phyloP scores from a whole-genome alignment of 1,139 yeast species.

The Hyphopichia khmerensis region DNA sequence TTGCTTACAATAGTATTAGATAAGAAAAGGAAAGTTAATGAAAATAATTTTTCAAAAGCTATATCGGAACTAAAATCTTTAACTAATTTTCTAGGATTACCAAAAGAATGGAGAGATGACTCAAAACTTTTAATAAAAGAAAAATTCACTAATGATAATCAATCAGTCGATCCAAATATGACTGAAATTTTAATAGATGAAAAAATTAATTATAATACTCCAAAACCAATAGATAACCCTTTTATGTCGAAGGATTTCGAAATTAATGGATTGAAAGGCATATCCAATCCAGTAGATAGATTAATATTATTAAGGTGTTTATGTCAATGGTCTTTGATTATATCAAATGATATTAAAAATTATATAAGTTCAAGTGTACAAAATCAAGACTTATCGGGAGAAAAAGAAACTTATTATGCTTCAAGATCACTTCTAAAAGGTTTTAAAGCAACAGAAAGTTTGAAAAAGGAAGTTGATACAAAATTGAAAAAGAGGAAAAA shows the following conservation, averaged over 20 bases:
- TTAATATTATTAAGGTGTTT: conserved; percentile 45
- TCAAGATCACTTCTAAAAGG: conserved; percentile 42
- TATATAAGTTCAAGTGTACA: conserved; percentile 30
- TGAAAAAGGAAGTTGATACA: conserved; percentile 30
- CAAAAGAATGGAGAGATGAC: conserved; percentile 47
- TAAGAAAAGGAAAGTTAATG: conserved; percentile 35
- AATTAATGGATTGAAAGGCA: conserved; percentile 41
- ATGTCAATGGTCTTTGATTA: conserved; percentile 48
- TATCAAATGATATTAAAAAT: conserved; percentile 43
- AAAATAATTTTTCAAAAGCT: conserved; percentile 28
- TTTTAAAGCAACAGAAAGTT: conserved; percentile 29
- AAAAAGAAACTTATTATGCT: conserved; percentile 44
- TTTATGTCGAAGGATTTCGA: conserved; percentile 37
- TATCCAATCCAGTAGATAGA: conserved; percentile 42
- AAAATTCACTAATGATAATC: background rate
- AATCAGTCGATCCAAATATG: conserved; percentile 37
- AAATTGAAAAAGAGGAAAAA: conserved; percentile 28
- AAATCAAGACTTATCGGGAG: conserved; percentile 44
- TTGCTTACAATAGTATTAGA: conserved; percentile 41
- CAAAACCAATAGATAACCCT: conserved; percentile 25
- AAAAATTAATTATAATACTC: conserved; percentile 10
- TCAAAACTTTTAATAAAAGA: background rate
- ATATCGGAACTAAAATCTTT: conserved; percentile 41
- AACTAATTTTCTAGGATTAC: conserved; percentile 37
- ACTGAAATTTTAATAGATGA: conserved; percentile 36